These are phyloP conservation scores for Rhododendron simsii DNA, from an alignment of 148 eudicot species.

Conservation along the genomic window DNA sequence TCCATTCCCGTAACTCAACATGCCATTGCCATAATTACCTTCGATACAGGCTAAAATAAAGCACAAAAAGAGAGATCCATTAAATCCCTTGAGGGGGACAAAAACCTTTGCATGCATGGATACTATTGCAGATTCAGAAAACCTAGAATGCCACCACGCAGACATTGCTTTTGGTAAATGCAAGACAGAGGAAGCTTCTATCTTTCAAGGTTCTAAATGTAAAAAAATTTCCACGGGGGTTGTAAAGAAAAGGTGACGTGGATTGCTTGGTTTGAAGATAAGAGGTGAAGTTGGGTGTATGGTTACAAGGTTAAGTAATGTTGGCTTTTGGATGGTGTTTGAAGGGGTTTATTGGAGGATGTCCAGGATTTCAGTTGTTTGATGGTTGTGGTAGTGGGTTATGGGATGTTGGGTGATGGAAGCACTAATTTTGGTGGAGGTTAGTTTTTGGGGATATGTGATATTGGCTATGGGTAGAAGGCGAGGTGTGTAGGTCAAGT, in stretches of 20 bases:
- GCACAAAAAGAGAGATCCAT: not conserved
- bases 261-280: not conserved
- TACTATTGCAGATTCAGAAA: not conserved
- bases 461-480: not conserved
- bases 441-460: not conserved
- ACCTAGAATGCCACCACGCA: not conserved
- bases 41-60: not conserved
- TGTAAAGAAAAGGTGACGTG: not conserved
- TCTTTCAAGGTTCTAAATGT: not conserved
- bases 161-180: not conserved
- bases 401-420: not conserved
- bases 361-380: not conserved
- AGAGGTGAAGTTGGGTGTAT: not conserved
- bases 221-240: not conserved
- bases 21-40: not conserved
- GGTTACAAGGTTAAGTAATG: not conserved
- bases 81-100: not conserved
- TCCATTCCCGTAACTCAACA: not conserved
- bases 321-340: not conserved
- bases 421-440: not conserved
- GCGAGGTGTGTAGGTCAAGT: not conserved
- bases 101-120: not conserved
- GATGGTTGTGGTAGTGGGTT: not conserved
- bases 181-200: not conserved
- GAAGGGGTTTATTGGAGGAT: not conserved